Base-by-base conservation (phyloP, 169 alveolate species). In the Fabrea salina region DNA sequence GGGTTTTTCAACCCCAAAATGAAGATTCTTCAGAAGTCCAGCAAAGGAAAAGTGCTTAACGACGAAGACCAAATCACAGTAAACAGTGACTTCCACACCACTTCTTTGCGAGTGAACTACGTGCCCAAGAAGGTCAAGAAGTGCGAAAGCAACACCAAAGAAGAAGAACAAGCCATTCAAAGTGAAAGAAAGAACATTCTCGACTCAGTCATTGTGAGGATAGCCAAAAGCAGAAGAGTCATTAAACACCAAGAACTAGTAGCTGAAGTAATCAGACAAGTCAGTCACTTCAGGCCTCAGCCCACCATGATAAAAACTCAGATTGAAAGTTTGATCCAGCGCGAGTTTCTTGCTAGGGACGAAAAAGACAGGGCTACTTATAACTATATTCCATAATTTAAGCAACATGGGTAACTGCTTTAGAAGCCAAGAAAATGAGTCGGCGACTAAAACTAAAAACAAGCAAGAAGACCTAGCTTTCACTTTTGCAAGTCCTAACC, bases 171-270 rank as follows among this genome's bases (percentile, higher is more conserved):
- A 64, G 57, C 57, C 5, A 40, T 64, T 1, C 30, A 8, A 32
- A 41, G 6, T 32, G 89, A 87, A 56, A 79, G 92, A 68, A 57
- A 64, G 35, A 41, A 51, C 25, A 81, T 87, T 30, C 30, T 87
- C 32, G 90, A 83, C 39, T 86, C 92, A 5, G 82, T 83, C 27
- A 70, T 87, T 25, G 92, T 87, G 6, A 75, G 90, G 51, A 83
- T 87, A 47, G 80, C 85, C 88, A 87, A 87, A 66, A 88, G 79
- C 22, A 61, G 87, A 35, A 87, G 59, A 61, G 41, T 67, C 53
- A 88, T 83, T 49, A 79, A 80, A 61, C 89, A 87, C 35, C 77
- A 56, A 37, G 84, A 82, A 51, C 81, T 87, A 19, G 6, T 76
- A 32, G 53, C 61, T 16, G 92, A 87, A 56, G 92, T 87, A 3